Percentiles rank a stretch among this genome's conserved stretches.
phyloP scores from a whole-genome alignment of 495 filamentous ascomycete genomes.

The Cercophora newfieldiana region DNA sequence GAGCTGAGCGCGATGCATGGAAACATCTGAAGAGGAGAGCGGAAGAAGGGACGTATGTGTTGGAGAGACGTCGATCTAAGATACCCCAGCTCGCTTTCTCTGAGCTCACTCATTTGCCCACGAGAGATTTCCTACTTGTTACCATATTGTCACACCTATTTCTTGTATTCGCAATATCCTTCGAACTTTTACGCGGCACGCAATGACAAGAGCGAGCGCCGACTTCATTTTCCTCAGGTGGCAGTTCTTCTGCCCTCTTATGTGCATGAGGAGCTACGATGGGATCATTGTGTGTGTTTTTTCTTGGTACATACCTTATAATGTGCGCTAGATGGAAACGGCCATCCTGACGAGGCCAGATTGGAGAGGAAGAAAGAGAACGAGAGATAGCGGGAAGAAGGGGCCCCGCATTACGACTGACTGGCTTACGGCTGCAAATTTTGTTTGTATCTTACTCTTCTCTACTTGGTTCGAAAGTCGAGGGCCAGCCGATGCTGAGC shows the following conservation, averaged over 20 bases:
- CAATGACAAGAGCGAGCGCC: not conserved
- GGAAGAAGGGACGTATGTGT: conserved; percentile 9
- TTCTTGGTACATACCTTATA: conserved; percentile 14
- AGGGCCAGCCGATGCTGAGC: not conserved
- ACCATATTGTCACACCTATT: conserved; percentile 8
- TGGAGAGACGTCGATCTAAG: conserved; percentile 29
- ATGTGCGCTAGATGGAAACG: conserved; percentile 13
- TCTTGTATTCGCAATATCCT: conserved; percentile 20
- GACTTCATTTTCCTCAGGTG: not conserved
- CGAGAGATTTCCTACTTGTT: conserved; percentile 23
- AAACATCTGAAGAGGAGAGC: not conserved
- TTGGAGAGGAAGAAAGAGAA: not conserved
- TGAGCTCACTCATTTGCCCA: conserved; percentile 26
- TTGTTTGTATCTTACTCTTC: not conserved
- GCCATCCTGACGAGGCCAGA: not conserved
- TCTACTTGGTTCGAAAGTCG: not conserved
- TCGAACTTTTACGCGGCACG: not conserved
- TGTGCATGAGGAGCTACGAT: not conserved
- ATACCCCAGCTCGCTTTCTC: conserved; percentile 33
- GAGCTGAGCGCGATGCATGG: not conserved
- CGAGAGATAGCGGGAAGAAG: not conserved
- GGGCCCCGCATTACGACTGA: not conserved
- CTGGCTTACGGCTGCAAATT: conserved; percentile 10
- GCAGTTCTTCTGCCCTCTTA: not conserved
- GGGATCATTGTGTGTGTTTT: conserved; percentile 4